These are phyloP conservation scores for Saccharomyces kudriavzevii DNA, from an alignment of 805 yeast genomes.

Conservation along the genomic window DNA sequence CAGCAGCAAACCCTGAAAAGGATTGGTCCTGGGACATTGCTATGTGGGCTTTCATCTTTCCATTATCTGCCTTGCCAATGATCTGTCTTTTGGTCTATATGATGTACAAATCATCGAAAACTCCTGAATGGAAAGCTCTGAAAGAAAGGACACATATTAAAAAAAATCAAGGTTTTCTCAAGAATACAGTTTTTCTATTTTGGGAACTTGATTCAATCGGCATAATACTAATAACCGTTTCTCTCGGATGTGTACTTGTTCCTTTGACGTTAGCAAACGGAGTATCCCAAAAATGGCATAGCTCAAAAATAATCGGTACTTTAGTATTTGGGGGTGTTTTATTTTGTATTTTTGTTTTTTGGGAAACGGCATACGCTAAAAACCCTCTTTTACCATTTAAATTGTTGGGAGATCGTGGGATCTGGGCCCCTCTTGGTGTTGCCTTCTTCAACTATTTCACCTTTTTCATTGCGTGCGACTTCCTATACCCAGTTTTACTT, in stretches of 20 bases:
- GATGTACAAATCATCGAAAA: constrained; percentile 34
- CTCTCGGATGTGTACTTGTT: constrained; percentile 47
- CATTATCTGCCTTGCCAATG: constrained; percentile 40
- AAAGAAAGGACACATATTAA: constrained; percentile 22
- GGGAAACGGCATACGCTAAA: constrained; percentile 45
- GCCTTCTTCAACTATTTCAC: constrained; percentile 44
- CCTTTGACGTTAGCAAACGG: constrained; percentile 65
- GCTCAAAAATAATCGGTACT: constrained; percentile 49
- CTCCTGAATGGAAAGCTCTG: constrained; percentile 34
- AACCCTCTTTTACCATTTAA: constrained; percentile 47
- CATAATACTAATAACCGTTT: constrained; percentile 40
- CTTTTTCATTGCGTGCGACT: constrained; percentile 55
- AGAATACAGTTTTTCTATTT: constrained; percentile 31
- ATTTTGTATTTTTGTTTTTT: constrained; percentile 41
- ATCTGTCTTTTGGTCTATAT: constrained; percentile 36
- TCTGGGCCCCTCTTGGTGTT: constrained; percentile 49
- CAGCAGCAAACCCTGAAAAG: constrained; percentile 12
- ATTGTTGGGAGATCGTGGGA: constrained; percentile 50
- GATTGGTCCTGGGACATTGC: constrained; percentile 44
- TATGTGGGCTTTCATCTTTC: constrained; percentile 49
- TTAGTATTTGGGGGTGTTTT: constrained; percentile 44
- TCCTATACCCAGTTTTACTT: constrained; percentile 46
- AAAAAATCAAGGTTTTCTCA: constrained; percentile 6
- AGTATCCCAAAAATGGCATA: constrained; percentile 38
- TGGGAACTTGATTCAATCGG: constrained; percentile 57